Base-by-base conservation (phyloP, 441 rosid genomes). In the Hura crepitans region DNA sequence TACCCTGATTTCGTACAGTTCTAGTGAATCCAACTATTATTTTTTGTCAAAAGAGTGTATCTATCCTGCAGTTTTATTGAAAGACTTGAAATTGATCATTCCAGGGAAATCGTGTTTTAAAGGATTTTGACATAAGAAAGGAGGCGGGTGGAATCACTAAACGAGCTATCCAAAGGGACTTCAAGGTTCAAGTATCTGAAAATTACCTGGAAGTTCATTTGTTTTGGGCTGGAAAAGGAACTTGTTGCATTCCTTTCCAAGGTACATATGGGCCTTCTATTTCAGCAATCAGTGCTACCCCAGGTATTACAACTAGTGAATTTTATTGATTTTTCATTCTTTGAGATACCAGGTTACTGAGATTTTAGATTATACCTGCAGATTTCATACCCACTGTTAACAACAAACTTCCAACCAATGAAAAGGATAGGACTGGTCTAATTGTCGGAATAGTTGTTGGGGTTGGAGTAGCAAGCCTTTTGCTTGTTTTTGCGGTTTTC, bases 121-220 rank as follows among this genome's bases (percentile, higher is more conserved):
- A 84, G 70, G 85, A 91, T 58, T 86, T 91, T 71, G 84, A 53
- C 57, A 53, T 53, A 53, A 53, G 12, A 53, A 53, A 53, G 9
- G 28, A 25, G 28, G 57, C 57, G 12, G 57, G 57, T 11, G 57
- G 57, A 22, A 30, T 53, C 30, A 6, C 83, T 27, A 58, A 50
- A 1, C 35, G 37, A 70, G 81, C 84, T 33, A 71, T 81, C 13
- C 22, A 0, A 15, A 77, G 2, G 68, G 18, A 49, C 22, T 83
- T 75, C 74, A 83, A 15, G 20, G 83, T 81, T 68, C 64, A 13
- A 35, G 89, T 87, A 74, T 63, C 87, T 6, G 84, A 87, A 63
- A 89, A 89, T 66, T 76, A 80, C 79, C 67, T 90, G 5, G 91
- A 86, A 59, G 79, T 90, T 62, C 93, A 90, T 71, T 71, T 90